phyloP scores from a whole-genome alignment of 495 filamentous ascomycete species.

The Aspergillus affinis region DNA sequence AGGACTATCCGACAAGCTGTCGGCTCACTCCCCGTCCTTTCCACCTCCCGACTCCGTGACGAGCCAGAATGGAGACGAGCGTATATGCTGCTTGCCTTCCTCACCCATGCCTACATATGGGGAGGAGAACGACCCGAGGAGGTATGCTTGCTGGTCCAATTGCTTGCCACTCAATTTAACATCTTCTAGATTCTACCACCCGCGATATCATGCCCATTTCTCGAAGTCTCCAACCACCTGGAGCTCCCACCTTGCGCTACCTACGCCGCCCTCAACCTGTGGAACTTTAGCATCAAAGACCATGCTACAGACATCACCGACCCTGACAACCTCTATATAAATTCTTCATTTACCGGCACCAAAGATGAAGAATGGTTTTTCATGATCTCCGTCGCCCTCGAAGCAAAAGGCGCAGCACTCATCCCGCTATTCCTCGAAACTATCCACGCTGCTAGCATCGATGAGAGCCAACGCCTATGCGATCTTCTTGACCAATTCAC shows the following conservation, averaged over 20 bases:
- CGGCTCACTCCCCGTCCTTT: conserved; percentile 74
- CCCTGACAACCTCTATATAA: conserved; percentile 77
- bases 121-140: conserved; percentile 79
- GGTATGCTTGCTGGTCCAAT: conserved; percentile 37
- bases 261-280: conserved; percentile 83
- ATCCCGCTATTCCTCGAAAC: conserved; percentile 83
- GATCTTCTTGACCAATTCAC: conserved; percentile 71
- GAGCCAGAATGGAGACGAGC: conserved; percentile 91
- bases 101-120: conserved; percentile 94
- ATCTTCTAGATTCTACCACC: conserved; percentile 69
- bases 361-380: conserved; percentile 99
- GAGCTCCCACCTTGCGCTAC: conserved; percentile 92
- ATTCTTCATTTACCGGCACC: conserved; percentile 86
- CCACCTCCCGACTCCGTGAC: conserved; percentile 66
- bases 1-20: conserved; percentile 72
- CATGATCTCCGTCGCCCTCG: conserved; percentile 89
- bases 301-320: conserved; percentile 70
- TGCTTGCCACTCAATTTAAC: neutral
- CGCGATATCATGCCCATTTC: conserved; percentile 75
- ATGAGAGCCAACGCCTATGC: conserved; percentile 65
- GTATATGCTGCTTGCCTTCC: conserved; percentile 80
- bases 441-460: conserved; percentile 64
- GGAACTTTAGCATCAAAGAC: conserved; percentile 86
- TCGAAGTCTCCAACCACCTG: conserved; percentile 72
- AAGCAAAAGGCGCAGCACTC: conserved; percentile 82